Conservation (phyloP, 257 asterid species). For the Cordia subcordata region DNA sequence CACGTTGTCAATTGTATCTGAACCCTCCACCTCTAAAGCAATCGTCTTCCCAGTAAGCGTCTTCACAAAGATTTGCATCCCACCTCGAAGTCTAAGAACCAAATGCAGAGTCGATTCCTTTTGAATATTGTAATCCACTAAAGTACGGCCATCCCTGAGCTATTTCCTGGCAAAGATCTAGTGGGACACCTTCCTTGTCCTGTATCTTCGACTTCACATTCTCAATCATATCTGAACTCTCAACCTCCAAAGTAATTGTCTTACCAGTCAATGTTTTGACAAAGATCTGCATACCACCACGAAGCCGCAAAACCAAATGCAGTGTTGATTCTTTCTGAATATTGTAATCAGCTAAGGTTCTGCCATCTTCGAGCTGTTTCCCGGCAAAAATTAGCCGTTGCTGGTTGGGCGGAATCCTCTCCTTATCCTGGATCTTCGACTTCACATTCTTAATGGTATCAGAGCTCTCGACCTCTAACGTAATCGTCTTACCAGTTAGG, state of each 20-base stretch:
- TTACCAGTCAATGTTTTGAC: slow-evolving; percentile 14
- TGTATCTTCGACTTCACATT: slow-evolving; percentile 16
- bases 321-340: slow-evolving; percentile 13
- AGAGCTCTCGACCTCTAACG: slow-evolving; percentile 13
- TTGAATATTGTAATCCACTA: slow-evolving; percentile 12
- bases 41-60: slow-evolving; percentile 8
- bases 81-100: slow-evolving; percentile 10
- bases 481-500: slow-evolving; percentile 15
- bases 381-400: slow-evolving; percentile 13
- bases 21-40: slow-evolving; percentile 4
- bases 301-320: slow-evolving; percentile 7
- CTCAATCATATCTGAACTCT: slow-evolving; percentile 10
- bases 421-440: slow-evolving; percentile 16
- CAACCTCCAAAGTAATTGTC: slow-evolving; percentile 11
- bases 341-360: slow-evolving; percentile 13
- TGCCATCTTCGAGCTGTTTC: slow-evolving; percentile 15
- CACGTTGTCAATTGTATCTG: slow-evolving; percentile 7
- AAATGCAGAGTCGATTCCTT: slow-evolving; percentile 11
- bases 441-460: slow-evolving; percentile 14
- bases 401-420: slow-evolving; percentile 15
- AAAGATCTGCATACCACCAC: slow-evolving; percentile 16
- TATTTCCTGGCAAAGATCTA: slow-evolving; percentile 10
- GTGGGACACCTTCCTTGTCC: slow-evolving; percentile 12
- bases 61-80: slow-evolving; percentile 9
- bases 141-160: slow-evolving; percentile 7